These are phyloP conservation scores for Carex pumila DNA, from an alignment of 176 grass and related monocot genomes.

Conservation along the genomic window DNA sequence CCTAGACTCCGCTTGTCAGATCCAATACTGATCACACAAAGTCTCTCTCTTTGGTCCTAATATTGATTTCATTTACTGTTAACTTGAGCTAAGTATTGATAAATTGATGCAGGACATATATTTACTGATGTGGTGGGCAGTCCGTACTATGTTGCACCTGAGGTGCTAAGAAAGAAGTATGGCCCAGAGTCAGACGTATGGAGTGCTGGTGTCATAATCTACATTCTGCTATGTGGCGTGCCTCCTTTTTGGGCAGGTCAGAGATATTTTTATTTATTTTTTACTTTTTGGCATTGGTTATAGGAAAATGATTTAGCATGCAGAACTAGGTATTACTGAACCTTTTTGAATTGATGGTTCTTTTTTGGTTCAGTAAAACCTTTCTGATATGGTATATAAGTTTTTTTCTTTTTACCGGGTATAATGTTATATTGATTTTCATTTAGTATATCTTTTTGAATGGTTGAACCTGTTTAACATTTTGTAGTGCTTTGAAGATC, in stretches of 20 bases:
- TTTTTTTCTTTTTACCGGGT: neutral
- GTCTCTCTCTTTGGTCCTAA: neutral
- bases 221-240: conserved; percentile 81
- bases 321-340: neutral
- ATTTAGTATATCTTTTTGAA: neutral
- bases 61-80: neutral
- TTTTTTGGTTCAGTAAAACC: neutral
- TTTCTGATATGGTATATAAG: neutral
- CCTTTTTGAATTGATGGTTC: neutral
- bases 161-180: conserved; percentile 78
- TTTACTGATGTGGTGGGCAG: conserved; percentile 91
- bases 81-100: neutral
- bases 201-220: conserved; percentile 91
- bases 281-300: neutral
- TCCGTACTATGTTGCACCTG: conserved; percentile 88
- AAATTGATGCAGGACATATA: conserved; percentile 43
- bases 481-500: neutral
- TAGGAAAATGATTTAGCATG: neutral
- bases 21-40: neutral
- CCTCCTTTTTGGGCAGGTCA: conserved; percentile 94
- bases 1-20: neutral
- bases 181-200: conserved; percentile 83
- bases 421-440: neutral
- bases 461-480: neutral
- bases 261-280: neutral